Evolutionary conservation across 1,139 yeast genomes (phyloP), one percentile per base, ranked within the genome.

Genomic region (Debaryomyces nepalensis): DNA sequence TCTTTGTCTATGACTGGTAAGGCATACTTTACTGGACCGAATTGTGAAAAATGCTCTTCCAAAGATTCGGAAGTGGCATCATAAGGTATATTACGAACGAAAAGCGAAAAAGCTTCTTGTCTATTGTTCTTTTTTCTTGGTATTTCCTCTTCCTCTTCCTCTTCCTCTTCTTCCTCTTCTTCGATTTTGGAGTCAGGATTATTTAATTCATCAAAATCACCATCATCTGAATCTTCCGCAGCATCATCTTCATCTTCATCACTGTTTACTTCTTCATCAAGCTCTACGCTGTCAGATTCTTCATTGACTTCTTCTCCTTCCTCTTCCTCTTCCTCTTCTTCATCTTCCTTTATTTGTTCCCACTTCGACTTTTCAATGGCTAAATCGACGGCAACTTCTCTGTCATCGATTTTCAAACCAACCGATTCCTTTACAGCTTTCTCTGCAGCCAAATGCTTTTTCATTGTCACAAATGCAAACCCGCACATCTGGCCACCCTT

Each of bases 401-500:
- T 81, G 2, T 93, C 98, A 55, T 84, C 90, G 45, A 95, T 87
- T 64, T 88, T 83, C 55, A 91, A 68, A 4, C 87, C 96, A 39
- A 66, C 70, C 21, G 83, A 74, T 31, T 77, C 90, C 53, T 87
- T 86, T 26, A 91, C 82, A 1, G 97, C 99, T 45, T 70, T 75
- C 55, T 81, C 84, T 37, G 99, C 98, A 50, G 87, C 83, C 22
- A 80, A 70, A 47, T 82, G 75, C 59, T 85, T 88, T 59, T 82
- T 82, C 96, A 95, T 87, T 1, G 95, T 85, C 15, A 93, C 91
- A 64, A 93, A 95, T 0, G 91, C 99, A 75, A 93, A 93, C 8
- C 99, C 99, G 50, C 87, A 74, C 95, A 93, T 87, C 61, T 79
- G 84, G 9, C 97, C 97, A 40, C 90, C 95, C 41, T 79, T 77